Evolutionary conservation across 2,329 filamentous ascomycete genomes (phyloP).

Genomic region (Myotisia sp.): DNA sequence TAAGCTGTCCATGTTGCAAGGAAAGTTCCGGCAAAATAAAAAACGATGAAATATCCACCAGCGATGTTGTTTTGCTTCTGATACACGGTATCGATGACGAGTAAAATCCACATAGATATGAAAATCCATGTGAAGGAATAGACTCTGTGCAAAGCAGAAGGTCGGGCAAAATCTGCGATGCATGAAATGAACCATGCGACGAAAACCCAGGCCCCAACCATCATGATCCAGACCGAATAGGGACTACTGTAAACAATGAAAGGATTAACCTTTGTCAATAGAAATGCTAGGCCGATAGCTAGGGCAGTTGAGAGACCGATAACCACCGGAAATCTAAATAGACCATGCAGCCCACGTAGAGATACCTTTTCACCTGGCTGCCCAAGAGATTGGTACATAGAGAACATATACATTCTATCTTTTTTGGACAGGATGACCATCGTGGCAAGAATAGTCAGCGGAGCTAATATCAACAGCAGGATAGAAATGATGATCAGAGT

Average conservation of each 20-base stretch:
- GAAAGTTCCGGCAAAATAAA: conserved; percentile 64
- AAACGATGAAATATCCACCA: conserved; percentile 66
- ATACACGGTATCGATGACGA: conserved; percentile 60
- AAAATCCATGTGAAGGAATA: conserved; percentile 81
- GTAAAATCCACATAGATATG: conserved; percentile 53
- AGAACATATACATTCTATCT: conserved; percentile 83
- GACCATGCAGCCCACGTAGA: conserved; percentile 63
- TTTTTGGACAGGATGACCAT: conserved; percentile 53
- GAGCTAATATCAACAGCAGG: conserved; percentile 64
- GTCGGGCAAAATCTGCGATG: conserved; percentile 63
- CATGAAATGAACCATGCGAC: conserved; percentile 70
- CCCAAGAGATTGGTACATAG: conserved; percentile 48
- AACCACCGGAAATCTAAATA: conserved; percentile 70
- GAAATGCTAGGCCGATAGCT: conserved; percentile 57
- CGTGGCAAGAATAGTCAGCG: conserved; percentile 55
- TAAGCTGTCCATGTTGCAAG: conserved; percentile 61
- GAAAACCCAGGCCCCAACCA: conserved; percentile 65
- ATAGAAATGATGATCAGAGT: conserved; percentile 82
- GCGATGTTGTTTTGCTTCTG: conserved; percentile 59
- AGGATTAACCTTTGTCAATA: conserved; percentile 73
- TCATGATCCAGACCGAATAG: conserved; percentile 81
- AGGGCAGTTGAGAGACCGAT: conserved; percentile 52
- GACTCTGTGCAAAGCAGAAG: conserved; percentile 70
- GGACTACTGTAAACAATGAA: conserved; percentile 80
- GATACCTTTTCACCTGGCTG: conserved; percentile 46